A percentile compares a stretch with the other conserved stretches of the same genome.
phyloP scores from a whole-genome alignment of 352 stramenopile genomes.

The Phytophthora pinifolia region DNA sequence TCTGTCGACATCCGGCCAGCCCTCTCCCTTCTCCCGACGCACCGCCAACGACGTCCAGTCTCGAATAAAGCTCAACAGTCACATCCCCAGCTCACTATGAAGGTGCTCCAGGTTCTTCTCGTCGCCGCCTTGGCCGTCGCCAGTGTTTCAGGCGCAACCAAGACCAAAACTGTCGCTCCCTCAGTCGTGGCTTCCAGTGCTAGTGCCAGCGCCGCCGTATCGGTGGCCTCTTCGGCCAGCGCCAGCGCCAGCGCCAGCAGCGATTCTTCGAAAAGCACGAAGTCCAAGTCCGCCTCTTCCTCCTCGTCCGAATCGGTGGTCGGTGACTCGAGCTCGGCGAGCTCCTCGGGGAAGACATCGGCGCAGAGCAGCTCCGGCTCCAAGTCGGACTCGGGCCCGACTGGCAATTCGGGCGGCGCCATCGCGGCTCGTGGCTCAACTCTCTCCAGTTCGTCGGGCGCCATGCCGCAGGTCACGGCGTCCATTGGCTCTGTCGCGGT shows the following conservation, averaged over 20 bases:
- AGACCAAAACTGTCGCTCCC: constrained; percentile 4
- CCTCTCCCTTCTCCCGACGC: constrained; percentile 14
- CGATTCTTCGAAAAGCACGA: too few relatives aligned
- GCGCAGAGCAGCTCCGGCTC: constrained; percentile 4
- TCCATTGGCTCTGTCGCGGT: too few relatives aligned
- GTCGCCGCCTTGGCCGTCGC: constrained; percentile 31
- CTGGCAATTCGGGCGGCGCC: constrained; percentile 25
- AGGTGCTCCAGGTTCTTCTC: constrained; percentile 33
- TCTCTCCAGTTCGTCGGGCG: constrained; percentile 24
- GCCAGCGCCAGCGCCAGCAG: too few relatives aligned
- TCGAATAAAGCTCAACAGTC: constrained; percentile 10
- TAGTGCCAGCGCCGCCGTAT: background rate
- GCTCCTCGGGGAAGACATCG: background rate
- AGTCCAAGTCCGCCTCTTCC: background rate
- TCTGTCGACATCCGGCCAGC: too few relatives aligned
- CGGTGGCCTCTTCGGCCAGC: too few relatives aligned
- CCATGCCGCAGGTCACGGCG: too few relatives aligned
- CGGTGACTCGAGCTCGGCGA: background rate
- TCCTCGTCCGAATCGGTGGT: background rate
- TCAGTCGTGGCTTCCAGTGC: constrained; percentile 1
- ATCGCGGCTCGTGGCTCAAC: constrained; percentile 28
- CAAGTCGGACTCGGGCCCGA: constrained; percentile 17
- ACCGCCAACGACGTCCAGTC: constrained; percentile 16
- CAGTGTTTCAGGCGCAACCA: constrained; percentile 19
- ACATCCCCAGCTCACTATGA: constrained; percentile 11